Conservation (phyloP, 1,284 basidiomycete species). For the Hypsizygus ulmarius region DNA sequence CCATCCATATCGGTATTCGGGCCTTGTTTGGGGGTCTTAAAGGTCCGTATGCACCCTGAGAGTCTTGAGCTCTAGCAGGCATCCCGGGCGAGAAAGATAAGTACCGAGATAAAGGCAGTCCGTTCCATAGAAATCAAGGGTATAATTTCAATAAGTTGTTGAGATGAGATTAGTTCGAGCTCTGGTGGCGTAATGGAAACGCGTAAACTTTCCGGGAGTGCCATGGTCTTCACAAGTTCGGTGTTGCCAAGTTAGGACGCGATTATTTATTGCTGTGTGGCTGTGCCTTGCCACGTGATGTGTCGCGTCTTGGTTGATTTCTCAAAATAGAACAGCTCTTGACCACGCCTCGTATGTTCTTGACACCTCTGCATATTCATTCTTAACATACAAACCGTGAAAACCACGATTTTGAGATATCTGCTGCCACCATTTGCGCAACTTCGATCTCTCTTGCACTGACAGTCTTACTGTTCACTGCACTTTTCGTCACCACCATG, state of each 20-base stretch:
- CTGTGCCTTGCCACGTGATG: slow-evolving; percentile 22
- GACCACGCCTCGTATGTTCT: slow-evolving; percentile 3
- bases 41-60: slow-evolving; percentile 88
- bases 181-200: slow-evolving; percentile 73
- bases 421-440: too few relatives aligned
- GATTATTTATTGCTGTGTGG: slow-evolving; percentile 1
- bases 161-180: slow-evolving; percentile 82
- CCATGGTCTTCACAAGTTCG: slow-evolving; percentile 42
- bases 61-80: slow-evolving; percentile 15
- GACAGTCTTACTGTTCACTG: slow-evolving; percentile 17
- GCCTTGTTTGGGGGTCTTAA: slow-evolving; percentile 84
- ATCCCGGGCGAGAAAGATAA: slow-evolving; percentile 20
- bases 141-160: slow-evolving; percentile 78
- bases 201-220: slow-evolving; percentile 58
- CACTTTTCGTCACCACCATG: slow-evolving; percentile 26
- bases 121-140: slow-evolving; percentile 86
- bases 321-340: slow-evolving; percentile 14
- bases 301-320: slow-evolving; percentile 22
- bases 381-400: too few relatives aligned
- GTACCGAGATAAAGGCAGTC: slow-evolving; percentile 84
- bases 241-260: background rate
- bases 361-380: background rate
- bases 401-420: too few relatives aligned
- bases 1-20: slow-evolving; percentile 92
- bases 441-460: background rate